phyloP scores from a whole-genome alignment of 2,329 filamentous ascomycete genomes.

The Myriangium duriaei region DNA sequence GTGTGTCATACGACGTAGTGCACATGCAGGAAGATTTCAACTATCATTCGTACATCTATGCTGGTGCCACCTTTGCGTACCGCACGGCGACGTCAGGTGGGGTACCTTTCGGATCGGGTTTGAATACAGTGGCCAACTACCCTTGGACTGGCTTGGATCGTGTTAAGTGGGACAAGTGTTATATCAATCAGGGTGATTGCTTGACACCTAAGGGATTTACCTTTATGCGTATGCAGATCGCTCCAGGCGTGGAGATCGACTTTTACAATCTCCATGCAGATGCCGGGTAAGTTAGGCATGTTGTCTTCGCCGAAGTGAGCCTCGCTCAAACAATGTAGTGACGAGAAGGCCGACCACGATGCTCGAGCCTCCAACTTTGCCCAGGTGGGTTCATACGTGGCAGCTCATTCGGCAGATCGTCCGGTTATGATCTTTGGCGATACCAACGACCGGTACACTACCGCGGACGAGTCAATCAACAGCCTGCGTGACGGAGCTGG shows the following conservation, averaged over 20 bases:
- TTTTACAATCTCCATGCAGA: conserved; percentile 57
- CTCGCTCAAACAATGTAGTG: not conserved
- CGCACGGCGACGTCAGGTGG: conserved; percentile 54
- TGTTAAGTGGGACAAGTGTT: conserved; percentile 48
- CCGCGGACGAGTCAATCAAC: conserved; percentile 39
- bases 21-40: conserved; percentile 60
- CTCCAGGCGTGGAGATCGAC: conserved; percentile 45
- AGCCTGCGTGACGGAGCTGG: conserved; percentile 40
- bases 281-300: conserved; percentile 47
- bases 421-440: conserved; percentile 53
- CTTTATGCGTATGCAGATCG: conserved; percentile 47
- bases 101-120: conserved; percentile 48
- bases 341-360: too few species aligned
- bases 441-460: conserved; percentile 53
- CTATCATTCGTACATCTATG: conserved; percentile 52
- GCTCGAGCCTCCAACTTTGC: conserved; percentile 48
- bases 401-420: conserved; percentile 43
- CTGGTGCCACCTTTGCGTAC: conserved; percentile 45
- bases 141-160: conserved; percentile 44
- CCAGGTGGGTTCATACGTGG: conserved; percentile 48
- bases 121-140: conserved; percentile 52
- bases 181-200: conserved; percentile 45
- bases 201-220: conserved; percentile 59
- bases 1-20: conserved; percentile 53
- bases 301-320: conserved; percentile 1